These are phyloP conservation scores for Raffaelea ambrosiae DNA, from an alignment of 2,329 filamentous ascomycete species.

Conservation along the genomic window DNA sequence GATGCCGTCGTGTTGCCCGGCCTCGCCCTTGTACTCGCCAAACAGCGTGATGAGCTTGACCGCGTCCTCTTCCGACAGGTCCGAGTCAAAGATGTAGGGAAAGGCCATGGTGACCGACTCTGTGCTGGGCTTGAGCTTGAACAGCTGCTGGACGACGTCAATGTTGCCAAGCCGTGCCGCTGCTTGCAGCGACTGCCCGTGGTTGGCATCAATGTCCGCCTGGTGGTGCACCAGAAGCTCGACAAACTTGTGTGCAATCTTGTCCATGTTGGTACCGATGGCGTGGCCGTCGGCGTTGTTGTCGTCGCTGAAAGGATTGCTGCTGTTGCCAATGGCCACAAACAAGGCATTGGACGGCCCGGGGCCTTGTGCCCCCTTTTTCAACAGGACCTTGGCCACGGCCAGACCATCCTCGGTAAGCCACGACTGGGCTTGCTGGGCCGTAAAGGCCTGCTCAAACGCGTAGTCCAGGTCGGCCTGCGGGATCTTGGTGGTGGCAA, in stretches of 20 bases:
- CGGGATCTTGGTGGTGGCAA: conserved; percentile 29
- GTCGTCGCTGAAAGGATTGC: conserved; percentile 4
- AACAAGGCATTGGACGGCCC: conserved; percentile 36
- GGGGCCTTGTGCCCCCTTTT: conserved; percentile 38
- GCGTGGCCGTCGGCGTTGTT: no score
- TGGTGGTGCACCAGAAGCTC: conserved; percentile 29
- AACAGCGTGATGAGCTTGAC: conserved; percentile 44
- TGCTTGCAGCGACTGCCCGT: conserved; percentile 44
- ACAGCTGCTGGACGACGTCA: conserved; percentile 39
- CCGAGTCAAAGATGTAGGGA: conserved; percentile 45
- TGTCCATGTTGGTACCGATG: conserved; percentile 26
- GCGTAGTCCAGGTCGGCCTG: conserved; percentile 33
- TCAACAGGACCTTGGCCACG: conserved; percentile 38
- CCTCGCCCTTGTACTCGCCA: conserved; percentile 37
- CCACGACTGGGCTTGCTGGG: conserved; percentile 32
- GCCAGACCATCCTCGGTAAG: conserved; percentile 36
- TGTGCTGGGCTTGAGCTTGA: conserved; percentile 40
- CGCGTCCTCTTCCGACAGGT: conserved; percentile 38
- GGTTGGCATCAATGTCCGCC: conserved; percentile 38
- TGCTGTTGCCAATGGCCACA: conserved; percentile 34
- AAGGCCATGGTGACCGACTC: conserved; percentile 45
- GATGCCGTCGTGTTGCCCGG: conserved; percentile 34
- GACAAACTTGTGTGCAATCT: conserved; percentile 37
- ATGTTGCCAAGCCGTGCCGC: conserved; percentile 44
- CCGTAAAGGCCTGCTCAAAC: conserved; percentile 36